These are phyloP conservation scores for Neurospora discreta DNA, from an alignment of 495 filamentous ascomycete species.

Conservation along the genomic window DNA sequence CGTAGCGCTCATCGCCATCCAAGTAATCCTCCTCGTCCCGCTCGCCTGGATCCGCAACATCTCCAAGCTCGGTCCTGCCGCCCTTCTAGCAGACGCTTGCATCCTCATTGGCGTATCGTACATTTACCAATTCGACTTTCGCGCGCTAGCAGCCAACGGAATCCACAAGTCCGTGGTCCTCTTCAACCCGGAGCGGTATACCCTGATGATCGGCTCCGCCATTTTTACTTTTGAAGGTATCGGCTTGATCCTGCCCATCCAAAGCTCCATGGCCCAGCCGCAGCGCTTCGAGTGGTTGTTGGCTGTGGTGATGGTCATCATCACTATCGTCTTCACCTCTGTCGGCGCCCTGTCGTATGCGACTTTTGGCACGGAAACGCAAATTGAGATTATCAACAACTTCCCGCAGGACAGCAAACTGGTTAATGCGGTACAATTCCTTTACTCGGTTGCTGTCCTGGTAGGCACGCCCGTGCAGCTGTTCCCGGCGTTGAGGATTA, in stretches of 20 bases:
- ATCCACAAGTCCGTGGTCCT: constrained; percentile 40
- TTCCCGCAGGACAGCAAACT: constrained; percentile 49
- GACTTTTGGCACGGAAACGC: constrained; percentile 46
- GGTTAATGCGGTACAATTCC: constrained; percentile 54
- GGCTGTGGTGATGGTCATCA: constrained; percentile 47
- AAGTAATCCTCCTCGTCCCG: constrained; percentile 45
- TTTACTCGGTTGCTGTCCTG: constrained; percentile 53
- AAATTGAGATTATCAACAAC: constrained; percentile 54
- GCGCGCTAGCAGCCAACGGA: constrained; percentile 32
- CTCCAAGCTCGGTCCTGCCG: constrained; percentile 48
- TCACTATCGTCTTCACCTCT: constrained; percentile 51
- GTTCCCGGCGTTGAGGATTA: constrained; percentile 51
- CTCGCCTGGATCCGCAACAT: constrained; percentile 54
- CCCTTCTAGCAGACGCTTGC: constrained; percentile 49
- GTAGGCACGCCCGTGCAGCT: constrained; percentile 53
- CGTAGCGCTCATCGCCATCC: constrained; percentile 40
- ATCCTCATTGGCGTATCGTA: constrained; percentile 53
- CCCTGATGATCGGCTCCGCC: constrained; percentile 49
- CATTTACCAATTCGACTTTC: constrained; percentile 52
- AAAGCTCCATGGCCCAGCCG: constrained; percentile 50
- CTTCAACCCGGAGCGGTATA: constrained; percentile 52
- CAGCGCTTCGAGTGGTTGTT: constrained; percentile 48
- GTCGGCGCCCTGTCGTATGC: constrained; percentile 55
- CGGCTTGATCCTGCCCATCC: constrained; percentile 53
- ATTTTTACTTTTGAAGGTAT: constrained; percentile 64